A percentile compares a stretch with the other conserved stretches of the same genome.
These are phyloP conservation scores for Xylaria scruposa DNA, from an alignment of 495 filamentous ascomycete species.

Conservation along the genomic window DNA sequence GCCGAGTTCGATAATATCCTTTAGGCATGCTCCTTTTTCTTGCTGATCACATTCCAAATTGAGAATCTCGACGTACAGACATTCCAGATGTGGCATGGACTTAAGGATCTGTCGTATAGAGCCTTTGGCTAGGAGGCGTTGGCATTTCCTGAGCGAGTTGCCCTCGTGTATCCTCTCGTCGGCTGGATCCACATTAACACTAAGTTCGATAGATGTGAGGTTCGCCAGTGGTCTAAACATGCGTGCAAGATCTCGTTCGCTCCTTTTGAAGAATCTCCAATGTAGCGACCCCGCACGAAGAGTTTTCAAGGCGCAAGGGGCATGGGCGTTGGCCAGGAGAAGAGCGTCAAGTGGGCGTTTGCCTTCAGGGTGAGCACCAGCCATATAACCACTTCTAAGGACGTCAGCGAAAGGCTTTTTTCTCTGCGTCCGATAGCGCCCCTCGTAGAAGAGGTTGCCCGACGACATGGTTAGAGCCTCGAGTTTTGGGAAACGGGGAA, in stretches of 20 bases:
- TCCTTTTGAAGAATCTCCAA: conserved; percentile 22
- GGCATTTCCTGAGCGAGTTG: conserved; percentile 17
- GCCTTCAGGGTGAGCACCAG: conserved; percentile 15
- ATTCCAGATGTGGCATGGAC: conserved; percentile 20
- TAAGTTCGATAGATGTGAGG: conserved; percentile 25
- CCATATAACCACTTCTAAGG: background rate
- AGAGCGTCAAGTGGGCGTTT: conserved; percentile 21
- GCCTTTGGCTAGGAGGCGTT: conserved; percentile 4
- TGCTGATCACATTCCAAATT: background rate
- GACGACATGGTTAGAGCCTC: conserved; percentile 9
- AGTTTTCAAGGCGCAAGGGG: background rate
- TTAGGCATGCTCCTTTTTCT: conserved; percentile 12
- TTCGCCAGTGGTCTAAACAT: conserved; percentile 25
- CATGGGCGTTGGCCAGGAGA: conserved; percentile 14
- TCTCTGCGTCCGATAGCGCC: background rate
- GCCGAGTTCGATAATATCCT: conserved; percentile 14
- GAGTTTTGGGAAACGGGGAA: conserved; percentile 22
- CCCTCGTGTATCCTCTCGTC: conserved; percentile 19
- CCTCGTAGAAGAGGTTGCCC: conserved; percentile 9
- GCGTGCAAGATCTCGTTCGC: conserved; percentile 10
- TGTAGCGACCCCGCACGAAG: background rate
- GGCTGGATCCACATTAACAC: background rate
- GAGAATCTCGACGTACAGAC: conserved; percentile 8
- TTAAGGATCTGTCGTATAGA: conserved; percentile 11
- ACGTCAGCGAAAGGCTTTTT: conserved; percentile 6